phyloP scores from a whole-genome alignment of 805 yeast genomes.

The Wickerhamomyces tratensis region DNA sequence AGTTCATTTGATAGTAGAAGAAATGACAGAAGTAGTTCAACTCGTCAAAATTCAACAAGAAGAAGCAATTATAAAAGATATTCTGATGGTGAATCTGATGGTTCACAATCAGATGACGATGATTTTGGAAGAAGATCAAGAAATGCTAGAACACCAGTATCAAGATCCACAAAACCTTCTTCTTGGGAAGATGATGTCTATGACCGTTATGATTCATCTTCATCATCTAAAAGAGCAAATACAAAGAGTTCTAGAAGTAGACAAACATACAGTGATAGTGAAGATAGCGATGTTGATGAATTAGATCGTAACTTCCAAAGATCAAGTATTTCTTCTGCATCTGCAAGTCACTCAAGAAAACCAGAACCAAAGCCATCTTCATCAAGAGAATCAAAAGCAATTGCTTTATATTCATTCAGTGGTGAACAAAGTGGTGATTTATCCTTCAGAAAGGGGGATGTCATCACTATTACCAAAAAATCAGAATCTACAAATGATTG shows the following conservation, averaged over 20 bases:
- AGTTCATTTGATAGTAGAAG: conserved; percentile 26
- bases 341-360: conserved; percentile 30
- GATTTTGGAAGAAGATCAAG: conserved; percentile 24
- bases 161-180: conserved; percentile 15
- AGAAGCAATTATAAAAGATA: conserved; percentile 12
- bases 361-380: conserved; percentile 30
- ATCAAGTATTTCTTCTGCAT: conserved; percentile 25
- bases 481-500: conserved; percentile 89
- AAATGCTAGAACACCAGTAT: conserved; percentile 12
- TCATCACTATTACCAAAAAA: conserved; percentile 76
- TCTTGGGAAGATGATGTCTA: conserved; percentile 87
- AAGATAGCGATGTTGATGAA: conserved; percentile 24
- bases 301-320: conserved; percentile 26
- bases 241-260: conserved; percentile 7
- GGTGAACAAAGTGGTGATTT: conserved; percentile 94
- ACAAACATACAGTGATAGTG: background rate
- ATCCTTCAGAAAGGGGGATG: conserved; percentile 90
- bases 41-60: conserved; percentile 9
- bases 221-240: conserved; percentile 11
- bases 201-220: conserved; percentile 35
- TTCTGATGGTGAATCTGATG: conserved; percentile 15
- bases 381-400: conserved; percentile 59
- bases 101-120: conserved; percentile 13
- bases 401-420: conserved; percentile 79
- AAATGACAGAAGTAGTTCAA: conserved; percentile 4